A percentile compares a stretch with the other conserved stretches of the same genome.
phyloP scores from a whole-genome alignment of 352 stramenopile species.

The Phytophthora tentaculata region DNA sequence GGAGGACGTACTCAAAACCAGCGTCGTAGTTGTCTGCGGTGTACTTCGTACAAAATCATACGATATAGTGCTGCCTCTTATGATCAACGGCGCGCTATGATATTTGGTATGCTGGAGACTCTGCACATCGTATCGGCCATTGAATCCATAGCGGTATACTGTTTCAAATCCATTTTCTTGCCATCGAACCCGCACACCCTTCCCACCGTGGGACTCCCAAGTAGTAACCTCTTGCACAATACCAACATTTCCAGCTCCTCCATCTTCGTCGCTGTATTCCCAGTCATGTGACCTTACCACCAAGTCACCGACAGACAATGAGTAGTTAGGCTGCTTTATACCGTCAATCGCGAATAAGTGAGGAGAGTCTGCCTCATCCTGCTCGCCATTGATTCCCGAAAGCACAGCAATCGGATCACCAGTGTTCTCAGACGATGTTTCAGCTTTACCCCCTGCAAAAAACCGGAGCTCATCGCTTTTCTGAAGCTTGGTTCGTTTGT shows the following conservation, averaged over 20 bases:
- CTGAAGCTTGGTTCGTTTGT: constrained; percentile 58
- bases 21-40: not conserved
- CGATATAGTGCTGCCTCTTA: constrained; percentile 47
- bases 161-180: constrained; percentile 35
- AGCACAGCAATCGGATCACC: constrained; percentile 20
- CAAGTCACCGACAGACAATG: constrained; percentile 51
- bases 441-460: not conserved
- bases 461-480: constrained; percentile 43
- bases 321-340: constrained; percentile 28
- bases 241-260: constrained; percentile 60
- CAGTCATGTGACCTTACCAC: constrained; percentile 74
- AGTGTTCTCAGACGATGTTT: not conserved
- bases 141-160: constrained; percentile 72
- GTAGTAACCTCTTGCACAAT: constrained; percentile 58
- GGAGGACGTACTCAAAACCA: constrained; percentile 21
- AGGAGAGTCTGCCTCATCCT: constrained; percentile 32
- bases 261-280: constrained; percentile 80
- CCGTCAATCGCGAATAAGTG: constrained; percentile 50
- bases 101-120: constrained; percentile 22
- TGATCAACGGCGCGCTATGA: constrained; percentile 47
- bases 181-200: constrained; percentile 71
- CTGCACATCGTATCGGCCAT: constrained; percentile 70
- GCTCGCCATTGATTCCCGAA: constrained; percentile 44
- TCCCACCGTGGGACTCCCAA: constrained; percentile 55
- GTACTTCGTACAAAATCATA: constrained; percentile 44